Conservation (phyloP, 805 yeast species). For the Cephaloascus albidus region DNA sequence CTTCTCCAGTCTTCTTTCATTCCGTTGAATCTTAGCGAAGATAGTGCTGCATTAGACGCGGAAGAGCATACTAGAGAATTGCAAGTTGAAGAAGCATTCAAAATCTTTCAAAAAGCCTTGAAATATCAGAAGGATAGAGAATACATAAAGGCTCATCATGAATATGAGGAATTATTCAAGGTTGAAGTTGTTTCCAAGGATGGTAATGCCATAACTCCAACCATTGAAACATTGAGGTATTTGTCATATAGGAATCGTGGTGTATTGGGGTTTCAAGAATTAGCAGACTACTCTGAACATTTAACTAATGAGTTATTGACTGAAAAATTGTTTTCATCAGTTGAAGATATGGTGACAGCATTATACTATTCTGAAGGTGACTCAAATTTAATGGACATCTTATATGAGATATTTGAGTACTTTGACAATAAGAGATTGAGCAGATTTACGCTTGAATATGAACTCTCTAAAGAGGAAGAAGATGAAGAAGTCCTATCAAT, state of each 20-base stretch:
- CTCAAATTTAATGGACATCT: conserved; percentile 35
- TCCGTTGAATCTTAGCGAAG: conserved; percentile 73
- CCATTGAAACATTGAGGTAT: conserved; percentile 65
- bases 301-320: not conserved
- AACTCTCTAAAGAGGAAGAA: conserved; percentile 31
- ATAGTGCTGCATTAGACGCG: conserved; percentile 56
- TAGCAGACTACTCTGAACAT: conserved; percentile 5
- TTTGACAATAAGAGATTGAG: conserved; percentile 40
- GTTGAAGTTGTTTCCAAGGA: conserved; percentile 54
- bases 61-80: conserved; percentile 90
- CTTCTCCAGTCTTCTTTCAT: conserved; percentile 52
- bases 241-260: conserved; percentile 79
- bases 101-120: conserved; percentile 65
- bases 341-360: conserved; percentile 60
- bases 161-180: conserved; percentile 55
- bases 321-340: conserved; percentile 1
- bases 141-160: conserved; percentile 37
- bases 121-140: conserved; percentile 42
- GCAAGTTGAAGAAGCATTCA: conserved; percentile 81
- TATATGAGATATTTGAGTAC: conserved; percentile 41
- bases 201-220: conserved; percentile 47
- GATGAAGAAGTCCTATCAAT: conserved; percentile 22
- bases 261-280: conserved; percentile 43
- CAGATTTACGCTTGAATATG: conserved; percentile 52
- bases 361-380: conserved; percentile 64